A percentile compares a stretch with the other conserved stretches of the same genome.
Conservation (phyloP, 2,329 filamentous ascomycete species). For the Rutstroemia sydowiana region DNA sequence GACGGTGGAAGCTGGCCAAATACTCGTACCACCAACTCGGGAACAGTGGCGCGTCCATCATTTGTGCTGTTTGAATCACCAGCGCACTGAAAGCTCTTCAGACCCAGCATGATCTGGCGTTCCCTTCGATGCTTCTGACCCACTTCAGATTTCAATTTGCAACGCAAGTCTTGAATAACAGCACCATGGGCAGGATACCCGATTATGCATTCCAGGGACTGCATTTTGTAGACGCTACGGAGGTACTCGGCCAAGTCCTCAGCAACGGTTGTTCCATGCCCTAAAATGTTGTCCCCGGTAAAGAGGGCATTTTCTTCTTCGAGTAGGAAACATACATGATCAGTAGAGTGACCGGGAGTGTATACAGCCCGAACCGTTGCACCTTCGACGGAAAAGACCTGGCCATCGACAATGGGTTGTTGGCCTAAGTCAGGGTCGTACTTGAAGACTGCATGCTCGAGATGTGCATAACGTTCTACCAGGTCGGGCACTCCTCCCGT, state of each 20-base stretch:
- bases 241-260: slow-evolving; percentile 66
- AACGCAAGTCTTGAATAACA: slow-evolving; percentile 32
- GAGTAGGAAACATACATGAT: slow-evolving; percentile 72
- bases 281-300: slow-evolving; percentile 79
- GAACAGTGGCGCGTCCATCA: slow-evolving; percentile 33
- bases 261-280: slow-evolving; percentile 76
- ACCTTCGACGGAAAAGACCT: slow-evolving; percentile 47
- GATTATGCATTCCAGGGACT: slow-evolving; percentile 26
- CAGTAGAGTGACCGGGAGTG: slow-evolving; percentile 65
- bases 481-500: slow-evolving; percentile 66
- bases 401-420: slow-evolving; percentile 44
- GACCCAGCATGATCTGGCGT: slow-evolving; percentile 31
- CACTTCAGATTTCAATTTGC: slow-evolving; percentile 35
- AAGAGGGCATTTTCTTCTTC: slow-evolving; percentile 73
- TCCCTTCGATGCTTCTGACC: slow-evolving; percentile 35
- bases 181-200: slow-evolving; percentile 42
- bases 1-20: slow-evolving; percentile 34
- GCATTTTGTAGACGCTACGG: slow-evolving; percentile 46
- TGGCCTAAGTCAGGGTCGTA: slow-evolving; percentile 46
- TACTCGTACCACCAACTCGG: slow-evolving; percentile 33
- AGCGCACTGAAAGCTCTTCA: slow-evolving; percentile 22
- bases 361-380: slow-evolving; percentile 58
- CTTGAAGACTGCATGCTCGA: slow-evolving; percentile 52
- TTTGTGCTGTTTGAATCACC: slow-evolving; percentile 1
- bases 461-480: slow-evolving; percentile 49